Conservation (phyloP, 257 asterid genomes). For the Nicotiana tomentosiformis region DNA sequence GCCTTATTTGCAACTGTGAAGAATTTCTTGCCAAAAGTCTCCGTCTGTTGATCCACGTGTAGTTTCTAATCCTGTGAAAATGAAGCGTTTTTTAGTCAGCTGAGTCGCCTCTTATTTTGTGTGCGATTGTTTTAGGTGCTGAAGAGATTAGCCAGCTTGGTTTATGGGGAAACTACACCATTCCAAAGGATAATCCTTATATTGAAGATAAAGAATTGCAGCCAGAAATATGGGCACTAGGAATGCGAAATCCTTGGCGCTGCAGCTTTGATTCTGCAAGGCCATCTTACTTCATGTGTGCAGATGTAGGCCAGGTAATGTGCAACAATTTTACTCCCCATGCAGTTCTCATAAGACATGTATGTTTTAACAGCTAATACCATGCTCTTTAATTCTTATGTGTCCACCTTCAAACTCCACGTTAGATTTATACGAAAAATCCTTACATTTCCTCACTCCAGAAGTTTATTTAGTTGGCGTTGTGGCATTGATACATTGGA, state of each 20-base stretch:
- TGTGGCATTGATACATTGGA: background rate
- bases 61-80: background rate
- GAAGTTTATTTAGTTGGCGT: background rate
- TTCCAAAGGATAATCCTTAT: conserved; percentile 80
- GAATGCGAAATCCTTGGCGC: conserved; percentile 96
- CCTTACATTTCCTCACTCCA: background rate
- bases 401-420: background rate
- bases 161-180: conserved; percentile 88
- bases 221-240: conserved; percentile 85
- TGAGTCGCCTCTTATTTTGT: background rate
- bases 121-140: conserved; percentile 38
- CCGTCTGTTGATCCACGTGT: background rate
- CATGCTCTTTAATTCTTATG: background rate
- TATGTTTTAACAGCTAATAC: background rate
- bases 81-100: background rate
- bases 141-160: conserved; percentile 39
- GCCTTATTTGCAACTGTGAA: background rate
- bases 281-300: conserved; percentile 79
- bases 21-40: background rate
- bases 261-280: conserved; percentile 88
- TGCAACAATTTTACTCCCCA: background rate
- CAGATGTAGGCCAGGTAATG: conserved; percentile 83
- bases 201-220: conserved; percentile 44
- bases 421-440: background rate
- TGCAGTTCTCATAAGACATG: background rate